Conservation (phyloP, 2,329 filamentous ascomycete species). For the Dactylellina drechsleri region DNA sequence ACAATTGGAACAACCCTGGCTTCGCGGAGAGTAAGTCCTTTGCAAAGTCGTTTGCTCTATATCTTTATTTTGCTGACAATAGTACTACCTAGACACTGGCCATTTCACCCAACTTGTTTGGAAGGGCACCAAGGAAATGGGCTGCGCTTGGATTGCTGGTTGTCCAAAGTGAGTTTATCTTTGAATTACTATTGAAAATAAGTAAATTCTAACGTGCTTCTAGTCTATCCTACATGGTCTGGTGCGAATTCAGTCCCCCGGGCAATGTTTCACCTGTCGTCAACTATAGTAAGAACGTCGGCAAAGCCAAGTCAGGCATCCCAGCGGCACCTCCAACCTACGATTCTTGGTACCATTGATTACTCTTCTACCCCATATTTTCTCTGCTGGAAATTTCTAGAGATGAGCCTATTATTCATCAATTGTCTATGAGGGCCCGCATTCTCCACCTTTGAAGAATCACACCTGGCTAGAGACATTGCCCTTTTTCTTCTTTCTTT, state of each 20-base stretch:
- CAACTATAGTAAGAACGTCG: constrained; percentile 40
- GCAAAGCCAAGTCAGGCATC: constrained; percentile 16
- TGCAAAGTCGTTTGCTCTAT: neutral
- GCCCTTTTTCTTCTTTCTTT: neutral
- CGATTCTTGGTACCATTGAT: constrained; percentile 34
- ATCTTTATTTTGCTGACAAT: neutral
- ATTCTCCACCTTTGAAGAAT: too few relatives aligned
- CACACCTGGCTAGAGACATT: neutral
- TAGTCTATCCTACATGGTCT: constrained; percentile 48
- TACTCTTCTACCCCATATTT: neutral
- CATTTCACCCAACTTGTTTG: constrained; percentile 81
- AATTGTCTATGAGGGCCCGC: too few relatives aligned
- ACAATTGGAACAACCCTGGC: constrained; percentile 43
- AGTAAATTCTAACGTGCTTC: constrained; percentile 3
- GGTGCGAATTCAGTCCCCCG: constrained; percentile 45
- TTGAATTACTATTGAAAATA: neutral
- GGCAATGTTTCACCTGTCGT: constrained; percentile 36
- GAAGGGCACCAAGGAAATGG: constrained; percentile 71
- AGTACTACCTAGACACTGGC: constrained; percentile 65
- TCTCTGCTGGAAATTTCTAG: constrained; percentile 9
- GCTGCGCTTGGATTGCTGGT: constrained; percentile 64
- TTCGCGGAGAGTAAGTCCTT: constrained; percentile 35
- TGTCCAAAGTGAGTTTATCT: constrained; percentile 42
- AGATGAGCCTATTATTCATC: neutral
- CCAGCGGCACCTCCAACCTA: constrained; percentile 45